Percentiles rank a stretch among this genome's conserved stretches.
Evolutionary conservation across 495 filamentous ascomycete genomes (phyloP).

Genomic region (Aspergillus saccharolyticus): DNA sequence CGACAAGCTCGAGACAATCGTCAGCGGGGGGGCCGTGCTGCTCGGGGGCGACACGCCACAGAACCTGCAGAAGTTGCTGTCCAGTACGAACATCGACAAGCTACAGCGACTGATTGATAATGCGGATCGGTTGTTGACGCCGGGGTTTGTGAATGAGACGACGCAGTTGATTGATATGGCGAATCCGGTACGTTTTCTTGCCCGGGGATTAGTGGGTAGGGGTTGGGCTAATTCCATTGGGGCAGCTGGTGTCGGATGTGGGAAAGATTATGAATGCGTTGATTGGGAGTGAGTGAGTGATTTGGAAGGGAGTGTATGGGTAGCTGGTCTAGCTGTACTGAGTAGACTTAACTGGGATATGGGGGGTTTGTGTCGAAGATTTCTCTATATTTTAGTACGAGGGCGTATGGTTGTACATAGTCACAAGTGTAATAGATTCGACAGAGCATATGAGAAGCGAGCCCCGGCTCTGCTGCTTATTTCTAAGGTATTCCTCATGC

Average conservation of each 20-base stretch:
- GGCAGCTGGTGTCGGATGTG: background rate
- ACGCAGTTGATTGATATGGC: constrained; percentile 46
- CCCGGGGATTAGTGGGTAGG: background rate
- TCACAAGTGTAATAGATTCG: too few species aligned
- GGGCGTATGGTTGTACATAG: too few species aligned
- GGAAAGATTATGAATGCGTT: background rate
- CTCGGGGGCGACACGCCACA: constrained; percentile 20
- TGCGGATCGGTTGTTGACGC: constrained; percentile 29
- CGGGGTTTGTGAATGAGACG: constrained; percentile 40
- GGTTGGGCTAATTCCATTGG: background rate
- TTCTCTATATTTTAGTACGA: too few species aligned
- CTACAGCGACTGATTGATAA: constrained; percentile 31
- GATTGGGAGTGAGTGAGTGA: background rate
- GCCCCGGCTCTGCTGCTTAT: too few species aligned
- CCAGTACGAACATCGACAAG: constrained; percentile 26
- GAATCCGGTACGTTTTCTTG: constrained; percentile 48
- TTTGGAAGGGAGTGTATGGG: background rate
- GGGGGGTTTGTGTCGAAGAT: too few species aligned
- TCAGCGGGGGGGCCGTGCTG: constrained; percentile 27
- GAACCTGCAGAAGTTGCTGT: constrained; percentile 26
- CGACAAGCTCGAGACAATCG: constrained; percentile 40
- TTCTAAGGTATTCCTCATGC: too few species aligned
- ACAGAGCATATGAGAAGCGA: too few species aligned
- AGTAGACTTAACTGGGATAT: too few species aligned
- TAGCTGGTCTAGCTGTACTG: background rate